Evolutionary conservation across 345 rosid genomes (phyloP).

Genomic region (Euphorbia lathyris): DNA sequence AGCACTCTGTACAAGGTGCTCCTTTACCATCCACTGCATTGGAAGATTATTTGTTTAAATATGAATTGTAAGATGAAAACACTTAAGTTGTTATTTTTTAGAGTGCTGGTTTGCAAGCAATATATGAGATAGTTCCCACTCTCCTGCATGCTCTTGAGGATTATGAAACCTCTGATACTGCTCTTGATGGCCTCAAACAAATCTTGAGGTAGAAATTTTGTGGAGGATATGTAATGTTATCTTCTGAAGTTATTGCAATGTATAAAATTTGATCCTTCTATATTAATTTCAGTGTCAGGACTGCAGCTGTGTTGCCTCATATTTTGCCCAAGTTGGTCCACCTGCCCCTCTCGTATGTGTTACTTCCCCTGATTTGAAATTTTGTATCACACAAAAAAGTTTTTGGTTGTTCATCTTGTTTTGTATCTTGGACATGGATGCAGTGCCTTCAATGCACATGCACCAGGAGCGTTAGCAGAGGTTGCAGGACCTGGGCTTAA

Average conservation of each 20-base stretch:
- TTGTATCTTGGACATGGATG: slow-evolving; percentile 21
- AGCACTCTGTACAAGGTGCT: no score
- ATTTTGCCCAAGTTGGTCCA: slow-evolving; percentile 92
- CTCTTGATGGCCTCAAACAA: slow-evolving; percentile 95
- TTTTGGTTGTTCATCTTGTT: neutral
- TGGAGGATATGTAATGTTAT: neutral
- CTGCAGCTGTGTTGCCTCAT: slow-evolving; percentile 96
- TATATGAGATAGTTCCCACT: no score
- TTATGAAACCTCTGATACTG: slow-evolving; percentile 82
- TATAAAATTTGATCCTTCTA: slow-evolving; percentile 17
- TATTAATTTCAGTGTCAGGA: slow-evolving; percentile 70
- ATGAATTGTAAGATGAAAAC: no score
- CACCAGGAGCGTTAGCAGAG: slow-evolving; percentile 94
- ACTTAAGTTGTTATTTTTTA: no score
- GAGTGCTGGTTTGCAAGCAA: no score
- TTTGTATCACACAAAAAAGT: neutral
- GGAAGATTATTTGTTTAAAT: no score
- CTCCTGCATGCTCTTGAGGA: slow-evolving; percentile 95
- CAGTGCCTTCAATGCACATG: slow-evolving; percentile 97
- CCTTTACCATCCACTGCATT: no score
- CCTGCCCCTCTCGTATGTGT: slow-evolving; percentile 85
- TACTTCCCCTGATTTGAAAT: slow-evolving; percentile 21
- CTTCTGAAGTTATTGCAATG: slow-evolving; percentile 3
- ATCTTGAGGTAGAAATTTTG: slow-evolving; percentile 58
- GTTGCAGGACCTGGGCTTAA: slow-evolving; percentile 95